A percentile compares a stretch with the other conserved stretches of the same genome.
Evolutionary conservation across 1,284 basidiomycete genomes (phyloP).

Genomic region (Fomitopsis pinicola): DNA sequence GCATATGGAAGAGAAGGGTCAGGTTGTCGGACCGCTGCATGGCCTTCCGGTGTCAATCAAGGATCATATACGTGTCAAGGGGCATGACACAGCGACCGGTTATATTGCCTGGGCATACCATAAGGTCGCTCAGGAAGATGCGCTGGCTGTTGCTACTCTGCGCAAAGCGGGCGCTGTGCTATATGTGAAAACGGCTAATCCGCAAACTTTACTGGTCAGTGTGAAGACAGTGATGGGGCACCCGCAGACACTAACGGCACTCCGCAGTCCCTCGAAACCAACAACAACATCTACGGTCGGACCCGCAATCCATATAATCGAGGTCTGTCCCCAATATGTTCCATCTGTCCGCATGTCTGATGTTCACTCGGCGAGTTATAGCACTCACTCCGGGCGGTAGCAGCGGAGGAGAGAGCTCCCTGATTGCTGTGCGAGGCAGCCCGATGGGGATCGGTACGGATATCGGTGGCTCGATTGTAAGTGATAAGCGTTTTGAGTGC

Average conservation of each 20-base stretch:
- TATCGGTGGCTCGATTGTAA: conserved; percentile 46
- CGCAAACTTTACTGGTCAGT: conserved; percentile 47
- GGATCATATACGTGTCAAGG: conserved; percentile 48
- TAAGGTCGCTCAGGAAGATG: conserved; percentile 37
- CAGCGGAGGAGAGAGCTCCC: conserved; percentile 61
- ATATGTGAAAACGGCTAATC: conserved; percentile 55
- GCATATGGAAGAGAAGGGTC: conserved; percentile 39
- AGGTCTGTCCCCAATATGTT: conserved; percentile 15
- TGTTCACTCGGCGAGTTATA: conserved; percentile 12
- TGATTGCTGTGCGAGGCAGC: conserved; percentile 55
- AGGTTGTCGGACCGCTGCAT: conserved; percentile 55
- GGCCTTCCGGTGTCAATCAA: conserved; percentile 57
- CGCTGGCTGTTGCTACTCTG: conserved; percentile 42
- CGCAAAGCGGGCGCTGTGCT: conserved; percentile 51
- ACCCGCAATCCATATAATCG: conserved; percentile 53
- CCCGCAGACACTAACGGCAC: conserved; percentile 1
- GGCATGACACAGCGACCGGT: conserved; percentile 44
- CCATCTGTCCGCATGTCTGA: neutral
- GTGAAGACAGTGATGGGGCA: neutral
- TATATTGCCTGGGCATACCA: conserved; percentile 50
- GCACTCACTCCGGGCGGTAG: conserved; percentile 53
- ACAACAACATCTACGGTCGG: conserved; percentile 50
- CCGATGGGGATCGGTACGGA: conserved; percentile 58
- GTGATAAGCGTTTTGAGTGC: conserved; percentile 10
- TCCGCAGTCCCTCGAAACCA: conserved; percentile 41